Base-by-base conservation (phyloP, 192 early-diverging fungal genomes). In the Mortierella hygrophila region DNA sequence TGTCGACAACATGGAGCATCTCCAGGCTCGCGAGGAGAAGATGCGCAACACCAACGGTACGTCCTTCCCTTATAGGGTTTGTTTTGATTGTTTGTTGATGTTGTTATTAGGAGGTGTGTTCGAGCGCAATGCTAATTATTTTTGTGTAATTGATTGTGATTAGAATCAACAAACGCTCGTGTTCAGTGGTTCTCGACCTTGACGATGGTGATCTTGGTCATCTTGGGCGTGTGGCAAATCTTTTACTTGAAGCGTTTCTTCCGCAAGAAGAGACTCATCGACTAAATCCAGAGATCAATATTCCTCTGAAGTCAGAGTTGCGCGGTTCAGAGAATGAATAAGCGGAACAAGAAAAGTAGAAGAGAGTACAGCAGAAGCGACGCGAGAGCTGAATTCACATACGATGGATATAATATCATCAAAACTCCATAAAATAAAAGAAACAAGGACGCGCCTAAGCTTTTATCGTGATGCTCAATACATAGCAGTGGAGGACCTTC, bases 41-140 rank as follows among this genome's bases (percentile, higher is more conserved):
- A 93, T 99, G 94, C 91, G 98, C 81, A 93, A 97, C 83, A 94
- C 96, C 26, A 99, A 98, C 89, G 95, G 94, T 95, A 90, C 78
- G 6, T 35, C 7, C 15, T 16, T 21, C 18, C 20, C 49, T 21
- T 21, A 18, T 16, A 15, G 16, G 1, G 0, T 52, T 52, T 52
- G 49, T 20, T 49, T 55, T 52, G 7, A 35, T 18, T 68, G 29
- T 37, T 68, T 15, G 38, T 38, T 38, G 11, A 15, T 68, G 29
- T 35, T 32, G 3, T 69, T 38, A 0, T 20, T 37, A 37, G 37
- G 38, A 29, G 0, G 68, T 32, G 13, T 23, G 26, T 8, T 81
- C 16, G 52, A 37, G 38, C 38, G 38, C 52, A 21, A 46, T 52
- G 16, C 49, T 52, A 20, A 20, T 21, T 52, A 1, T 16, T 21